Percentiles rank a stretch among this genome's conserved stretches.
Conservation (phyloP, 2,329 filamentous ascomycete genomes). For the Capronia coronata region DNA sequence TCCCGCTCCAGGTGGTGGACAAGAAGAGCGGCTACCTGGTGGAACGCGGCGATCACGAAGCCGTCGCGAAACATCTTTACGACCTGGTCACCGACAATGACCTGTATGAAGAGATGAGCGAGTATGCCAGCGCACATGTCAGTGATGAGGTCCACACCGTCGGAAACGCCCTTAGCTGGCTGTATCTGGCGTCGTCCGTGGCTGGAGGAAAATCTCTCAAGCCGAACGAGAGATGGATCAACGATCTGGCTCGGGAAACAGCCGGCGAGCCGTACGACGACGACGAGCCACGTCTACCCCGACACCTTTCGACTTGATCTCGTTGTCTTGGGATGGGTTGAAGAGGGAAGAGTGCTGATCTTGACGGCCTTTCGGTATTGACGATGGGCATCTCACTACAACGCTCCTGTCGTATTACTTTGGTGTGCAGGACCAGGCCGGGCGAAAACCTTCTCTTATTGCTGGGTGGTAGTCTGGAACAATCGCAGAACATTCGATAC, state of each 20-base stretch:
- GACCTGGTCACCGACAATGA: slow-evolving; percentile 59
- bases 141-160: slow-evolving; percentile 78
- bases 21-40: slow-evolving; percentile 68
- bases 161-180: slow-evolving; percentile 69
- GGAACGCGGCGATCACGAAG: slow-evolving; percentile 60
- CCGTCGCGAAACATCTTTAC: slow-evolving; percentile 61
- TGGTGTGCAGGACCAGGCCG: too few relatives aligned
- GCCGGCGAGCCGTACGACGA: slow-evolving; percentile 54
- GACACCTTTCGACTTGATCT: slow-evolving; percentile 29
- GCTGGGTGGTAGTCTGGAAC: too few relatives aligned
- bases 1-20: slow-evolving; percentile 69
- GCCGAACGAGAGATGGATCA: slow-evolving; percentile 62
- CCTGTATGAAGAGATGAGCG: slow-evolving; percentile 60
- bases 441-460: too few relatives aligned
- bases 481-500: too few relatives aligned
- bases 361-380: too few relatives aligned
- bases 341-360: slow-evolving; percentile 33
- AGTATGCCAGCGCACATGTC: slow-evolving; percentile 58
- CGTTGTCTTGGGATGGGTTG: background rate
- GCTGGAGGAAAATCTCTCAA: slow-evolving; percentile 51
- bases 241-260: slow-evolving; percentile 64
- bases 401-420: too few relatives aligned
- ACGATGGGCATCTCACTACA: too few relatives aligned
- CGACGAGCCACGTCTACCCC: slow-evolving; percentile 56
- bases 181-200: slow-evolving; percentile 67